These are phyloP conservation scores for Nothophoma quercina DNA, from an alignment of 2,329 filamentous ascomycete genomes.

Conservation along the genomic window DNA sequence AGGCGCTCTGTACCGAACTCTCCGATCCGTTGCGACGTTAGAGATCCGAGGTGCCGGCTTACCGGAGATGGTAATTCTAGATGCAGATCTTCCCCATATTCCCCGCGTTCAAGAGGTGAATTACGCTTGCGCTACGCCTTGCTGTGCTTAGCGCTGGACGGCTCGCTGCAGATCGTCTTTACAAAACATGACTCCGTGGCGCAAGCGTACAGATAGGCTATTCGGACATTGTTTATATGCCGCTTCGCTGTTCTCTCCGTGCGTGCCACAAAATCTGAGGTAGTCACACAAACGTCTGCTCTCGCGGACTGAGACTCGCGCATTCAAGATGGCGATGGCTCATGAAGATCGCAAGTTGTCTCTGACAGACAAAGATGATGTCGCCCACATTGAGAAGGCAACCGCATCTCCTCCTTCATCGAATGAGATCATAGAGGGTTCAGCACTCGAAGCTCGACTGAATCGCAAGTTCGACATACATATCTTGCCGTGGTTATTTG, in stretches of 20 bases:
- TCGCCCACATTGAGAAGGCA: neutral
- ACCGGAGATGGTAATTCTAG: neutral
- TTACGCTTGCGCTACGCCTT: neutral
- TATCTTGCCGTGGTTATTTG: constrained; percentile 56
- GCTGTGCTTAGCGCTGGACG: neutral
- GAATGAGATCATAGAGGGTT: constrained; percentile 3
- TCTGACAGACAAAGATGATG: neutral
- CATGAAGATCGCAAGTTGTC: neutral
- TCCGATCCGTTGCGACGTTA: neutral
- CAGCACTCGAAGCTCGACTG: constrained; percentile 42
- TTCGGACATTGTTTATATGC: neutral
- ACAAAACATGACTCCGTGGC: neutral
- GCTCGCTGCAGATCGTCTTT: neutral
- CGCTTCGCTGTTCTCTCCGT: neutral
- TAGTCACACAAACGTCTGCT: too few species aligned
- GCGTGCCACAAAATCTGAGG: too few species aligned
- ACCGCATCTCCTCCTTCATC: neutral
- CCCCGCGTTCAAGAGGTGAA: neutral
- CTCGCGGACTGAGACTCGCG: too few species aligned
- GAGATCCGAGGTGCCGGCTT: neutral
- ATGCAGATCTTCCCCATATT: constrained; percentile 3
- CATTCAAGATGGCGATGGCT: neutral
- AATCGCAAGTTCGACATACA: constrained; percentile 54
- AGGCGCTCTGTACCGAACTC: neutral
- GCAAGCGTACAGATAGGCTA: neutral